Evolutionary conservation across 202 grass and related monocot genomes (phyloP).

Genomic region (Zizania palustris): DNA sequence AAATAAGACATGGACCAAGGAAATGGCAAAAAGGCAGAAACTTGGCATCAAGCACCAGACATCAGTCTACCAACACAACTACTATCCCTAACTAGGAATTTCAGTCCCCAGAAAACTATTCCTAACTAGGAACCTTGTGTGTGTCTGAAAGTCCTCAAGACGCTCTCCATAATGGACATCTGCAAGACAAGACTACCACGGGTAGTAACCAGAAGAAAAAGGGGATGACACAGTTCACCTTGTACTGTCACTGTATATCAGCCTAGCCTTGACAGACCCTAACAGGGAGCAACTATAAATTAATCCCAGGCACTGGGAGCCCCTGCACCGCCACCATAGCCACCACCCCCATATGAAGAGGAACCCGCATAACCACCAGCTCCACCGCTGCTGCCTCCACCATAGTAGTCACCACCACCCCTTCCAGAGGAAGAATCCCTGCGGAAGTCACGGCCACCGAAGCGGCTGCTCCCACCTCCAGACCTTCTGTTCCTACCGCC

Average conservation of each 20-base stretch:
- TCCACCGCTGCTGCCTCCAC: constrained; percentile 59
- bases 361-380: constrained; percentile 42
- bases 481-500: constrained; percentile 56
- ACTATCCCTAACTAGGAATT: constrained; percentile 55
- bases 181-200: constrained; percentile 50
- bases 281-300: constrained; percentile 32
- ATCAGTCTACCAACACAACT: constrained; percentile 45
- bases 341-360: constrained; percentile 52
- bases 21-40: constrained; percentile 32
- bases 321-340: constrained; percentile 50
- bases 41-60: constrained; percentile 38
- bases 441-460: constrained; percentile 78
- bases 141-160: constrained; percentile 49
- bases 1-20: constrained; percentile 39
- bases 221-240: constrained; percentile 47
- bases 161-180: constrained; percentile 42
- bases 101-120: constrained; percentile 38
- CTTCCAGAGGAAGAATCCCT: constrained; percentile 61
- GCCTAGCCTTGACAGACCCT: constrained; percentile 42
- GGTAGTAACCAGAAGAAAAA: constrained; percentile 51
- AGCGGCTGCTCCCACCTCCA: constrained; percentile 55
- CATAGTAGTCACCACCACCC: constrained; percentile 55
- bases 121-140: constrained; percentile 43
- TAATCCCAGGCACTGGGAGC: constrained; percentile 73
- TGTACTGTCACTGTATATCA: constrained; percentile 47